phyloP scores from a whole-genome alignment of 1,284 basidiomycete genomes.

The Cryptococcus floricola region DNA sequence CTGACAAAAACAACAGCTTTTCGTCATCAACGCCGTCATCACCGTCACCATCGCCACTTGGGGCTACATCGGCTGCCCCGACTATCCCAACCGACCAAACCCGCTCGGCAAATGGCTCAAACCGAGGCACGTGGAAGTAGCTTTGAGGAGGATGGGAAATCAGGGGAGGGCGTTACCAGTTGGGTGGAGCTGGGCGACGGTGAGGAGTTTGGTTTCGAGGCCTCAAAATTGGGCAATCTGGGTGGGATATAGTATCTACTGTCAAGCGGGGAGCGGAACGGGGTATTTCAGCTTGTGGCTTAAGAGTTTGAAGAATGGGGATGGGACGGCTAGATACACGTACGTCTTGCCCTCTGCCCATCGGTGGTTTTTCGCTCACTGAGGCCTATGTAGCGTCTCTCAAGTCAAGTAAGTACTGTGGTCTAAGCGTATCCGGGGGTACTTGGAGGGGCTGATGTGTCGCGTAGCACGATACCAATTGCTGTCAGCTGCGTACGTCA shows the following conservation, averaged over 20 bases:
- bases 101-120: slow-evolving; percentile 19
- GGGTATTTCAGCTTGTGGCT: slow-evolving; percentile 33
- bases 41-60: slow-evolving; percentile 11
- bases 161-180: slow-evolving; percentile 11
- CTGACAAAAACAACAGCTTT: neutral
- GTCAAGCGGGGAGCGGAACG: slow-evolving; percentile 11
- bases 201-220: slow-evolving; percentile 9
- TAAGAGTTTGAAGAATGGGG: slow-evolving; percentile 20
- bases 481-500: slow-evolving; percentile 10
- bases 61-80: slow-evolving; percentile 19
- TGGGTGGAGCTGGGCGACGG: slow-evolving; percentile 10
- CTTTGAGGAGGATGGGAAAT: slow-evolving; percentile 11
- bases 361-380: neutral
- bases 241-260: neutral
- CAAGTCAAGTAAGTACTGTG: slow-evolving; percentile 11
- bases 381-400: slow-evolving; percentile 1
- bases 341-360: neutral
- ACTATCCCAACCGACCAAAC: slow-evolving; percentile 20
- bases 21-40: slow-evolving; percentile 15
- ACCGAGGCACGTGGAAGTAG: slow-evolving; percentile 17
- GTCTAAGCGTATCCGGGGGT: too few relatives aligned
- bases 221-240: slow-evolving; percentile 17
- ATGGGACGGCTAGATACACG: slow-evolving; percentile 17
- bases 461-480: slow-evolving; percentile 13
- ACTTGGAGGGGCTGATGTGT: neutral